Base-by-base conservation (phyloP, 2,329 filamentous ascomycete species). In the Myriosclerotinia curreyana region DNA sequence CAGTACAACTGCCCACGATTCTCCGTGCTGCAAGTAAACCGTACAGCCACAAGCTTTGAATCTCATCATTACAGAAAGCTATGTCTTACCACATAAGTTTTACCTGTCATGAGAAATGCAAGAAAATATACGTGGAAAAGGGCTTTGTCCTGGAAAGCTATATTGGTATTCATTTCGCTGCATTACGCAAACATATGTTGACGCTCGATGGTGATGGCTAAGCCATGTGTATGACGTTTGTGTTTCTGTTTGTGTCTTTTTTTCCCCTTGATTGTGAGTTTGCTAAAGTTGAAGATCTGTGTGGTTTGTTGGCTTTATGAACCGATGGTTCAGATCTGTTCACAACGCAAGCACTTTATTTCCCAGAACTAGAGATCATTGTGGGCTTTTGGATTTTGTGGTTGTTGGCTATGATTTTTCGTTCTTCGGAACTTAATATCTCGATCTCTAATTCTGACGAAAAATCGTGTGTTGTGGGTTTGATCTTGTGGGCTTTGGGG, bases 121-220 rank as follows among this genome's bases (percentile, higher is more conserved):
- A 59, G 28, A 59, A 59, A 25, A 25, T 38, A 25, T 59, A n/a
- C 7, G n/a, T 34, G 12, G 8, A 15, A 25, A 20, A n/a, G 31
- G 42, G 38, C 22, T 20, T 6, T 14, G 22, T 46, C 8, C 55
- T 25, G 1, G 36, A 25, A 38, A 49, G 31, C 42, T 3, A 38
- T 59, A 25, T 49, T 31, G n/a, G 28, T 59, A 59, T 59, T 48
- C 42, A 38, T 48, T 59, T 48, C 42, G 48, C 42, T 36, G 17
- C 22, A 22, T 48, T 58, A 22, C 28, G 31, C 3, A 59, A 22
- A 20, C 48, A 20, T 59, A 25, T 34, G 55, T 59, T 59, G 55
- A 59, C 28, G 28, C 55, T 59, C 31, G 42, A 36, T 48, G 55
- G 55, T 59, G n/a, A 59, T 59, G 55, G 55, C 31, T 58, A n/a